Conservation (phyloP, 2,329 filamentous ascomycete genomes). For the Colletotrichum gloeosporioides region DNA sequence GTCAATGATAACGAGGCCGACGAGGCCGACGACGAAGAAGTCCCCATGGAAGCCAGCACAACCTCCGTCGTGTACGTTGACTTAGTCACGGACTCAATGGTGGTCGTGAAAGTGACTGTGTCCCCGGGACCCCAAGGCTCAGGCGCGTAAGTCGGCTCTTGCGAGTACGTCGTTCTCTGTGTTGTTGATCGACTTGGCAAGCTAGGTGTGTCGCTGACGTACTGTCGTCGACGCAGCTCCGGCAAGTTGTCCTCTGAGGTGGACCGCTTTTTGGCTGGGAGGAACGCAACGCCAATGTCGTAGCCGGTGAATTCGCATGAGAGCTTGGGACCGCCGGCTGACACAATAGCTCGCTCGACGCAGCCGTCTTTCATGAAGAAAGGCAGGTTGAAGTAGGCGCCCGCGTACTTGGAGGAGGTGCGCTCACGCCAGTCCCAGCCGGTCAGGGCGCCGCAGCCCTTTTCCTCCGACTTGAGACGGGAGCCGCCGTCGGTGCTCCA, state of each 20-base stretch:
- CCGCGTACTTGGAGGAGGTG: not conserved
- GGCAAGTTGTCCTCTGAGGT: not conserved
- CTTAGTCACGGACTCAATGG: not conserved
- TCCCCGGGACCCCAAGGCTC: not conserved
- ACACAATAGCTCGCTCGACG: not conserved
- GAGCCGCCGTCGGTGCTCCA: no score
- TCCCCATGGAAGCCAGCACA: not conserved
- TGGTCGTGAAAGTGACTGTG: not conserved
- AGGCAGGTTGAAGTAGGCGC: not conserved
- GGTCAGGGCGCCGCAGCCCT: no score
- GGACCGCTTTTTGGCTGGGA: not conserved
- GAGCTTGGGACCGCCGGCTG: not conserved
- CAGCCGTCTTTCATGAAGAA: not conserved
- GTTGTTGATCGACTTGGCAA: not conserved
- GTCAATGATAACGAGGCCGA: not conserved
- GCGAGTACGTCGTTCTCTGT: not conserved
- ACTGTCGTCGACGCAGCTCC: not conserved
- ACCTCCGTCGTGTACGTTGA: not conserved
- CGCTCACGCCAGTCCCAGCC: no score
- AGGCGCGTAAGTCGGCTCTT: not conserved
- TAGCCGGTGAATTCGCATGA: not conserved
- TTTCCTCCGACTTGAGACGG: no score
- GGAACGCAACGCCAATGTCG: not conserved
- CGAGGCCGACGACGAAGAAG: not conserved
- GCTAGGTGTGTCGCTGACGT: not conserved